A percentile compares a stretch with the other conserved stretches of the same genome.
Evolutionary conservation across 768 basidiomycete genomes (phyloP).

Genomic region (Leccinum obscurum): DNA sequence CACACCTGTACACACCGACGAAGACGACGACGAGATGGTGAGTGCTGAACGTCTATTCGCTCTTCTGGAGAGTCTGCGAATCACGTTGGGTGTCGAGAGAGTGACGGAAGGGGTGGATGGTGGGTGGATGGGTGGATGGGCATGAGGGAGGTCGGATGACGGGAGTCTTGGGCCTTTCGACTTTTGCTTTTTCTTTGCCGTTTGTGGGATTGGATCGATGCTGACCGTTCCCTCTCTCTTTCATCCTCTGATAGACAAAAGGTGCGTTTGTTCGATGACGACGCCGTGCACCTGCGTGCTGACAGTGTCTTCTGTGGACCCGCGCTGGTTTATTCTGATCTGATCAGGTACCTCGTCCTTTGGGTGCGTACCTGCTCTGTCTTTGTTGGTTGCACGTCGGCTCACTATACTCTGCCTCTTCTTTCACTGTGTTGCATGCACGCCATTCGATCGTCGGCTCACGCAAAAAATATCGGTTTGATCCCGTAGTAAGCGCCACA

Average conservation of each 20-base stretch:
- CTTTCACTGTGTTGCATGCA: neutral
- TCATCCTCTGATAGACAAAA: conserved; percentile 64
- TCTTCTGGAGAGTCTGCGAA: neutral
- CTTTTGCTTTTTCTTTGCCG: neutral
- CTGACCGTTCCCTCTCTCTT: conserved; percentile 23
- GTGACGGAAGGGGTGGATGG: conserved; percentile 20
- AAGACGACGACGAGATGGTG: conserved; percentile 47
- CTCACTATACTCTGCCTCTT: neutral
- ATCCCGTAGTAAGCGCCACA: conserved; percentile 82
- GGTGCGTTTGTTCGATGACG: conserved; percentile 48
- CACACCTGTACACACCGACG: conserved; percentile 9
- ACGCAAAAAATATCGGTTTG: neutral
- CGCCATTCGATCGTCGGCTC: neutral
- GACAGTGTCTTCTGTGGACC: neutral
- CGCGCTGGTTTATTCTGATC: neutral
- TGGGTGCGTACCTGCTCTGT: conserved; percentile 60
- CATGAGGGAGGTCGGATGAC: conserved; percentile 35
- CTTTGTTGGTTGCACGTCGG: neutral
- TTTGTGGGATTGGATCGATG: neutral
- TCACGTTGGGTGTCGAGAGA: conserved; percentile 12
- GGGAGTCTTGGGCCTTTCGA: conserved; percentile 2
- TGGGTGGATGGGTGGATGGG: conserved; percentile 19
- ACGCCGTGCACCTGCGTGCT: neutral
- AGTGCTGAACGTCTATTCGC: conserved; percentile 32
- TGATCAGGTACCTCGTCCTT: conserved; percentile 91